Conservation (phyloP, 176 grass and related monocot genomes). For the Oryza officinalis region DNA sequence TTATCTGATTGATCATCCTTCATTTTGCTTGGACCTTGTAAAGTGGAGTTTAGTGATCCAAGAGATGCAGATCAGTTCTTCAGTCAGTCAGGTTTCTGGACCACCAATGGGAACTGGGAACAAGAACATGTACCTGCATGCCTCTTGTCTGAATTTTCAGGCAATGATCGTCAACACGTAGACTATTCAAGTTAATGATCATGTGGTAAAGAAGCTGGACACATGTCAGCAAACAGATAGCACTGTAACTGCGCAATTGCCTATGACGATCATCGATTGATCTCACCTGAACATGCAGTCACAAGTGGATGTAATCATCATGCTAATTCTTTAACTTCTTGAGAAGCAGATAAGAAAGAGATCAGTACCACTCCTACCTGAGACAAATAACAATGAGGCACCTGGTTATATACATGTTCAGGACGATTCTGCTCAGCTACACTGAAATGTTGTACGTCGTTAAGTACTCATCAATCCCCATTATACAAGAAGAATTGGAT, state of each 20-base stretch:
- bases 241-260: background rate
- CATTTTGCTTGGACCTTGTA: conserved; percentile 19
- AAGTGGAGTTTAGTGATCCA: conserved; percentile 41
- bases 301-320: background rate
- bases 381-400: background rate
- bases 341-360: background rate
- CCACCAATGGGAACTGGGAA: conserved; percentile 17
- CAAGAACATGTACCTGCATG: background rate
- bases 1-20: background rate
- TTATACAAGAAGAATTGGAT: background rate
- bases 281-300: background rate
- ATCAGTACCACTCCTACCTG: background rate
- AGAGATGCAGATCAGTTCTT: background rate
- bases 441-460: background rate
- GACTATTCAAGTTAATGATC: background rate
- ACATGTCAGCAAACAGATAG: conserved; percentile 15
- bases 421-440: background rate
- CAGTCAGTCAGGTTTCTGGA: conserved; percentile 5
- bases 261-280: conserved; percentile 4
- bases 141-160: background rate
- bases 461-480: background rate
- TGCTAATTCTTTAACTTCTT: background rate
- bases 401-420: background rate
- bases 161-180: background rate
- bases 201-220: background rate